phyloP scores from a whole-genome alignment of 106 monocot species.

The Dendrobium chrysotoxum region DNA sequence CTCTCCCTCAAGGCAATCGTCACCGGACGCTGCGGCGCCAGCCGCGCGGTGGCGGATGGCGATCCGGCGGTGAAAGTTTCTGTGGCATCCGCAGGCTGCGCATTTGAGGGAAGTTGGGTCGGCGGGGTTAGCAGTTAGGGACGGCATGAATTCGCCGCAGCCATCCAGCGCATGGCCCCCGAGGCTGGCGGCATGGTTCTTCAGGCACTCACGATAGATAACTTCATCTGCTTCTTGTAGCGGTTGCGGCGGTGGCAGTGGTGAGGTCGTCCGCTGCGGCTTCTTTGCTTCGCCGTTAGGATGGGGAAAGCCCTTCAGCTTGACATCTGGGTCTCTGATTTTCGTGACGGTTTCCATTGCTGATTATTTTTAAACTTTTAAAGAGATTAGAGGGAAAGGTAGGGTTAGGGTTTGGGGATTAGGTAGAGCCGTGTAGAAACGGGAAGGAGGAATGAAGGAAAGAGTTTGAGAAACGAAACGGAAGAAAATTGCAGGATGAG shows the following conservation, averaged over 20 bases:
- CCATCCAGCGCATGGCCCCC: slow-evolving; percentile 75
- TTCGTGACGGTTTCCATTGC: not conserved
- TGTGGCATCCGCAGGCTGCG: slow-evolving; percentile 72
- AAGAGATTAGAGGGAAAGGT: not conserved
- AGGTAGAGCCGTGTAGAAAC: not conserved
- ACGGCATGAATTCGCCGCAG: slow-evolving; percentile 56
- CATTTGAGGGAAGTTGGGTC: slow-evolving; percentile 40
- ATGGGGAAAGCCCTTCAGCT: not conserved
- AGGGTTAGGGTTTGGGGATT: not conserved
- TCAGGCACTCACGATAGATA: slow-evolving; percentile 57
- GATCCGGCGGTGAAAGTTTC: slow-evolving; percentile 72
- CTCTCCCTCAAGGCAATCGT: not conserved
- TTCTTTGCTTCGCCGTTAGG: slow-evolving; percentile 1
- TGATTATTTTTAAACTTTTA: not conserved
- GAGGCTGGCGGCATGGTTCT: slow-evolving; percentile 73
- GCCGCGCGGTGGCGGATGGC: slow-evolving; percentile 55
- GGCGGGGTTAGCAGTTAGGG: not conserved
- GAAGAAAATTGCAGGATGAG: not conserved
- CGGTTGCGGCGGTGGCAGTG: not conserved
- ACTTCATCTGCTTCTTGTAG: not conserved
- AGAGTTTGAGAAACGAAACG: not conserved
- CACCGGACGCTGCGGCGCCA: slow-evolving; percentile 82
- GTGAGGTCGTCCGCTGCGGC: not conserved
- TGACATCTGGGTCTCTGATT: not conserved
- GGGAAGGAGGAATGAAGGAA: not conserved